Percentiles rank a stretch among this genome's conserved stretches.
Conservation (phyloP, 2,329 filamentous ascomycete genomes). For the Monilinia fructicola region DNA sequence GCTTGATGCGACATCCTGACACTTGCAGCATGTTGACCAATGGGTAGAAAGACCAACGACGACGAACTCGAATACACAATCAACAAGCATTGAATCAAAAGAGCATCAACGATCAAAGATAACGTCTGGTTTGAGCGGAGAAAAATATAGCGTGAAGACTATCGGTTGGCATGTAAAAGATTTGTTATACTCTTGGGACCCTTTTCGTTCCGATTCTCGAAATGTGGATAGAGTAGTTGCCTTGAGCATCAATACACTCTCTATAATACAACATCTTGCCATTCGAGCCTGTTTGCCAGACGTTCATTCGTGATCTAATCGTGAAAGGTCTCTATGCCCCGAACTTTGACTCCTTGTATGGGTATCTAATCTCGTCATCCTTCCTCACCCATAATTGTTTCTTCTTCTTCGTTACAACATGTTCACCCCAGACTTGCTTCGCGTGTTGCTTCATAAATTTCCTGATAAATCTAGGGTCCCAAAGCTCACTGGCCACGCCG, state of each 20-base stretch:
- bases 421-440: slow-evolving; percentile 86
- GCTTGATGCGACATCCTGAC: background rate
- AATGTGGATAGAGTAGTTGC: background rate
- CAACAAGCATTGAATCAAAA: background rate
- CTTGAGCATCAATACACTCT: background rate
- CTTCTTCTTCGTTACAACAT: slow-evolving; percentile 82
- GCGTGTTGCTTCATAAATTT: slow-evolving; percentile 74
- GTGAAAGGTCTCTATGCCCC: slow-evolving; percentile 25
- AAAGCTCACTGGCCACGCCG: slow-evolving; percentile 90
- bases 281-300: background rate
- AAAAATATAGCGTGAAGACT: background rate
- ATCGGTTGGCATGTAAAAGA: background rate
- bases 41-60: background rate
- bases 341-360: slow-evolving; percentile 52
- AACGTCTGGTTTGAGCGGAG: background rate
- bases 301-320: background rate
- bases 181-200: background rate
- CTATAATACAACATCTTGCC: slow-evolving; percentile 15
- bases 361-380: slow-evolving; percentile 70
- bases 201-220: background rate
- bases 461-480: slow-evolving; percentile 90
- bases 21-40: slow-evolving; percentile 2
- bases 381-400: slow-evolving; percentile 84
- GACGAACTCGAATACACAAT: background rate
- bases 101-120: background rate